phyloP scores from a whole-genome alignment of 139 green algal species.

The Auxenochlorella protothecoides region DNA sequence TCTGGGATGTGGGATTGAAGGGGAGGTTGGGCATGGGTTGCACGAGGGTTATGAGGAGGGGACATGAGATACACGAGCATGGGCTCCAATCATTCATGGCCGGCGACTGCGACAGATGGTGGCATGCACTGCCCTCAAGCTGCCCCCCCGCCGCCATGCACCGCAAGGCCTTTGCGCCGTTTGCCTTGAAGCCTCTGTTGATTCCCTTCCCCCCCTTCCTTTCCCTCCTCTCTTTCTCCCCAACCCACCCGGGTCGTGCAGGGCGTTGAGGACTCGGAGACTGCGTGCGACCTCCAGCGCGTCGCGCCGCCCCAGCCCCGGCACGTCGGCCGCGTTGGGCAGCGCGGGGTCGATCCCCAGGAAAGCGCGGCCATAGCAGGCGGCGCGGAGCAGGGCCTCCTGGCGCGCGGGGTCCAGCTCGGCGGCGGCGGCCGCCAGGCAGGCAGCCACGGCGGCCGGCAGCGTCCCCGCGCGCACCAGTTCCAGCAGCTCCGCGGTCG shows the following conservation, averaged over 20 bases:
- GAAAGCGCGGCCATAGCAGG: constrained; percentile 63
- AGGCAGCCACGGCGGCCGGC: constrained; percentile 41
- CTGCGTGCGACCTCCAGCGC: constrained; percentile 13
- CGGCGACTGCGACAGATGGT: no score
- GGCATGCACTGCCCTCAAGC: no score
- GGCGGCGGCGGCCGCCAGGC: constrained; percentile 40
- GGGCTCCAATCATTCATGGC: no score
- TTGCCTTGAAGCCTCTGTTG: no score
- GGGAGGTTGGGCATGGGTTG: background rate
- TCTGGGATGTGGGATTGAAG: background rate
- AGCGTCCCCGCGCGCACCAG: constrained; percentile 41
- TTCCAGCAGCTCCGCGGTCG: constrained; percentile 34
- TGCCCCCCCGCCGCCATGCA: no score
- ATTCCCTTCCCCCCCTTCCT: no score
- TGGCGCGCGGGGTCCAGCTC: constrained; percentile 28
- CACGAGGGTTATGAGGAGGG: no score
- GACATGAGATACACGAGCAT: no score
- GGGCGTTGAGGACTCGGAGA: constrained; percentile 68
- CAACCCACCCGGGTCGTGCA: constrained; percentile 36
- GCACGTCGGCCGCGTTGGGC: background rate
- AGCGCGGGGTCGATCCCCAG: constrained; percentile 4
- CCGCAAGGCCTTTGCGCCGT: no score
- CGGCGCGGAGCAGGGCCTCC: constrained; percentile 42
- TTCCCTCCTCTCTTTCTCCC: no score
- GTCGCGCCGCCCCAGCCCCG: background rate